Evolutionary conservation across 495 filamentous ascomycete species (phyloP).

Genomic region (Penicillium subrubescens): DNA sequence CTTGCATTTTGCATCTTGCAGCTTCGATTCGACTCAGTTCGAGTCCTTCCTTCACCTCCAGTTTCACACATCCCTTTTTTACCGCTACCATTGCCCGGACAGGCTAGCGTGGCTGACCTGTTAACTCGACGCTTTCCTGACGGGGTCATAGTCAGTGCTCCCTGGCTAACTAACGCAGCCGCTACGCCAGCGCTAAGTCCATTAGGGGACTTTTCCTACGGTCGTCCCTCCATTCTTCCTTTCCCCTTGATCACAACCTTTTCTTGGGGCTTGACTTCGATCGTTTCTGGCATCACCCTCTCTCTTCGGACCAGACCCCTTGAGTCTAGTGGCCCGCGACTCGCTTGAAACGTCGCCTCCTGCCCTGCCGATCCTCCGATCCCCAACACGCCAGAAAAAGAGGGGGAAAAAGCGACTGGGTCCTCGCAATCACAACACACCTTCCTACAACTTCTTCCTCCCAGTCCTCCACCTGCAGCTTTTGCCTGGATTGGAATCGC

Average conservation of each 20-base stretch:
- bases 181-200: conserved; percentile 16
- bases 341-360: conserved; percentile 11
- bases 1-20: neutral
- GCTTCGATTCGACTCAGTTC: neutral
- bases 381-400: conserved; percentile 23
- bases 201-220: conserved; percentile 10
- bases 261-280: neutral
- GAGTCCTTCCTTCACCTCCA: neutral
- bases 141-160: conserved; percentile 9
- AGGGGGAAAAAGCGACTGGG: conserved; percentile 14
- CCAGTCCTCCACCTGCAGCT: neutral
- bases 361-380: conserved; percentile 24
- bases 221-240: conserved; percentile 4
- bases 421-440: conserved; percentile 6
- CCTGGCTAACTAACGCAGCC: conserved; percentile 17
- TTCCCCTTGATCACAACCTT: conserved; percentile 1
- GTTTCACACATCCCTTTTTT: neutral
- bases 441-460: neutral
- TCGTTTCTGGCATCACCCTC: neutral
- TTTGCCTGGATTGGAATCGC: neutral
- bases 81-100: conserved; percentile 1
- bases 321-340: neutral
- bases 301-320: neutral
- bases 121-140: neutral
- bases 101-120: conserved; percentile 9